These are phyloP conservation scores for Scheffersomyces amazonensis DNA, from an alignment of 805 yeast species.

Conservation along the genomic window DNA sequence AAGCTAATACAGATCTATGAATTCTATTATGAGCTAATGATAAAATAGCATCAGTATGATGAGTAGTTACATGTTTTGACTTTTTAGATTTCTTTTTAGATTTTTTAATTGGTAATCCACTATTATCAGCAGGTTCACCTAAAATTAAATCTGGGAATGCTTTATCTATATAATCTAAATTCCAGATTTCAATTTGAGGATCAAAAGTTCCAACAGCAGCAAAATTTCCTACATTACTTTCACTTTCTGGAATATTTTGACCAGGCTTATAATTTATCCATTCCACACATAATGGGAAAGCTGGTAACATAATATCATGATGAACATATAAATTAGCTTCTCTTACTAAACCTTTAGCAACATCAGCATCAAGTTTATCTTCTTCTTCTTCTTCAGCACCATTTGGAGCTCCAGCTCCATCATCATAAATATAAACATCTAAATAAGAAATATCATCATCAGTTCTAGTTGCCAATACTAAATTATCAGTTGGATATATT, in stretches of 20 bases:
- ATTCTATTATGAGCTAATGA: slow-evolving; percentile 78
- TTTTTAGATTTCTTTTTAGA: slow-evolving; percentile 47
- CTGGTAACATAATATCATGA: slow-evolving; percentile 95
- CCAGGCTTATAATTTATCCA: slow-evolving; percentile 83
- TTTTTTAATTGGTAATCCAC: slow-evolving; percentile 43
- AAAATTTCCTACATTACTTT: slow-evolving; percentile 69
- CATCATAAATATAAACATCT: slow-evolving; percentile 93
- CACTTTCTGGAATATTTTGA: slow-evolving; percentile 29
- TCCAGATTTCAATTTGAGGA: slow-evolving; percentile 97
- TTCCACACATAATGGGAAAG: slow-evolving; percentile 95
- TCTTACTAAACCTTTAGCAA: slow-evolving; percentile 67
- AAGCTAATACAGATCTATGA: slow-evolving; percentile 83
- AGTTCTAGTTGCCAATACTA: slow-evolving; percentile 88
- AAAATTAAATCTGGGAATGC: slow-evolving; percentile 92
- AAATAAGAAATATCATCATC: slow-evolving; percentile 92
- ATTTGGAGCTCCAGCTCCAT: slow-evolving; percentile 80
- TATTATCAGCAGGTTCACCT: slow-evolving; percentile 64
- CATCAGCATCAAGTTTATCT: slow-evolving; percentile 69
- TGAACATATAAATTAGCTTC: slow-evolving; percentile 84
- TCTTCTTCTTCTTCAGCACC: slow-evolving; percentile 65
- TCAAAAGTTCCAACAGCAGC: slow-evolving; percentile 97
- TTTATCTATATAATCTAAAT: slow-evolving; percentile 85
- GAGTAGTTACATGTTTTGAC: slow-evolving; percentile 57
- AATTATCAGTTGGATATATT: slow-evolving; percentile 84
- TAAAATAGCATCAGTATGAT: slow-evolving; percentile 92